Conservation (phyloP, 2,329 filamentous ascomycete genomes). For the Daldinia sp. region DNA sequence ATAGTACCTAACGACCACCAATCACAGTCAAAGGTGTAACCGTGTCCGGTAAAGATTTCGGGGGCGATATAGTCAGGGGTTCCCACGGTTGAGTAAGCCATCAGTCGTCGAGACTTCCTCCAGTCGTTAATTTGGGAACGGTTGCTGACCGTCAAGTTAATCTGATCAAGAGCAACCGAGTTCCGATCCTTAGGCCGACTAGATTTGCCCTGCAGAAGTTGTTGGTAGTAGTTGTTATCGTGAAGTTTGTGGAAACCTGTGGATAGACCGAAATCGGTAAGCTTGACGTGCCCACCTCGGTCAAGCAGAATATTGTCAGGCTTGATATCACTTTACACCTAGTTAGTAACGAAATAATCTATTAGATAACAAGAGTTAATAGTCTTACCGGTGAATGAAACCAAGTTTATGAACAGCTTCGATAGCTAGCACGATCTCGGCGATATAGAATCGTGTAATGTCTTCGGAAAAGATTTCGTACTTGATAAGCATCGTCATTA, state of each 20-base stretch:
- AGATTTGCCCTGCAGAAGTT: constrained; percentile 85
- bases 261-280: constrained; percentile 97
- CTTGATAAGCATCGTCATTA: constrained; percentile 99
- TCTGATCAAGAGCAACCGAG: constrained; percentile 96
- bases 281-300: constrained; percentile 94
- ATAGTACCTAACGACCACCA: constrained; percentile 99
- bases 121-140: constrained; percentile 98
- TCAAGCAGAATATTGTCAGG: constrained; percentile 98
- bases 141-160: constrained; percentile 97
- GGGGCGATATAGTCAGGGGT: constrained; percentile 99
- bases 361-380: neutral
- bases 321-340: constrained; percentile 87
- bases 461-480: constrained; percentile 99
- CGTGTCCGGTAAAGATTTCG: constrained; percentile 96
- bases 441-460: constrained; percentile 99
- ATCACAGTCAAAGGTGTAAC: constrained; percentile 96
- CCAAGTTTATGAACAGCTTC: constrained; percentile 98
- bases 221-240: constrained; percentile 98
- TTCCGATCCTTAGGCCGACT: constrained; percentile 83
- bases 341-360: constrained; percentile 59
- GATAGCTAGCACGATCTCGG: constrained; percentile 97
- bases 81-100: constrained; percentile 98
- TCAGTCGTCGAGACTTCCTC: constrained; percentile 92
- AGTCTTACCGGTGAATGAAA: constrained; percentile 92
- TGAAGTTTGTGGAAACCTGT: constrained; percentile 98